Conservation (phyloP, 345 rosid species). For the Murraya koenigii region DNA sequence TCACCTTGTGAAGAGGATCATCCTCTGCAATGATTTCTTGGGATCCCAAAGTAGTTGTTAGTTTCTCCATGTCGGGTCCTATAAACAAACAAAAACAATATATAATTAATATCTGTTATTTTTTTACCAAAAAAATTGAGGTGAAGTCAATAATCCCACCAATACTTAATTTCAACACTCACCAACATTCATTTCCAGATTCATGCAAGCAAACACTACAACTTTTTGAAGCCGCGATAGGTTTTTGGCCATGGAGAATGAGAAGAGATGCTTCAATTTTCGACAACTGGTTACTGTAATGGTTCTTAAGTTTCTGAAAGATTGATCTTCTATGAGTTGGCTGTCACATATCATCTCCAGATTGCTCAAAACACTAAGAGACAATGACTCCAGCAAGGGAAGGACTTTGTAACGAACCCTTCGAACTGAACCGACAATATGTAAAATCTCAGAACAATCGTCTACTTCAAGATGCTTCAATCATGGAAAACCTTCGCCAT, state of each 20-base stretch:
- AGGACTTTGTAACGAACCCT: not conserved
- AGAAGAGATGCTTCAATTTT: conserved; percentile 19
- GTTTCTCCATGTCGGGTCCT: not conserved
- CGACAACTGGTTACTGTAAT: conserved; percentile 9
- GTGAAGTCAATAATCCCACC: not conserved
- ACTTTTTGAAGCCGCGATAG: not conserved
- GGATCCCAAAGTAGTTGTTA: too few species aligned
- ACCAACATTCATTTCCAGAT: conserved; percentile 14
- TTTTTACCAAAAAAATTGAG: not conserved
- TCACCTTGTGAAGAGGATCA: not conserved
- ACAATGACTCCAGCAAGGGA: conserved; percentile 10
- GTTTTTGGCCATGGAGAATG: not conserved
- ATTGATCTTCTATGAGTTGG: not conserved
- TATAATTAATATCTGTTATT: too few species aligned
- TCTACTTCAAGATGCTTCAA: conserved; percentile 21
- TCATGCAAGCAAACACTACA: not conserved
- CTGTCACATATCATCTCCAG: conserved; percentile 17
- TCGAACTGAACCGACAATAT: not conserved
- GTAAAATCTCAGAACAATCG: conserved; percentile 4
- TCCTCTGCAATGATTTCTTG: not conserved
- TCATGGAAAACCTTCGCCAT: conserved; percentile 12
- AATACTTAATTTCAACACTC: too few species aligned
- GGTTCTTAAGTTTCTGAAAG: conserved; percentile 16
- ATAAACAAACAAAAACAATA: too few species aligned
- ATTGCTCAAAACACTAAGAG: conserved; percentile 4